These are phyloP conservation scores for Pugionium dolabratum DNA, from an alignment of 345 rosid genomes.

Conservation along the genomic window DNA sequence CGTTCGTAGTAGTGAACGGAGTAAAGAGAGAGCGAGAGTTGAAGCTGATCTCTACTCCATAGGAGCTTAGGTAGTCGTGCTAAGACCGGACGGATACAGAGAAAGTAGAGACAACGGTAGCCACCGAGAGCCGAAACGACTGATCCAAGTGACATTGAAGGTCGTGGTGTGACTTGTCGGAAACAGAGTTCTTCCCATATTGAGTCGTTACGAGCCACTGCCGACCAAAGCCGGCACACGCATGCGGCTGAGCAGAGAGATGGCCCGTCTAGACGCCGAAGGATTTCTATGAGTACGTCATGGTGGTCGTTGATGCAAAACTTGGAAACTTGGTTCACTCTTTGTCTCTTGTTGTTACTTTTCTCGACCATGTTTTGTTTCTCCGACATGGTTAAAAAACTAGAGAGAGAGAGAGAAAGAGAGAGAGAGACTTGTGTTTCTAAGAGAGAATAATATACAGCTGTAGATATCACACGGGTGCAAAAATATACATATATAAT, in stretches of 20 bases:
- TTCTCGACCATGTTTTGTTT: conserved; percentile 31
- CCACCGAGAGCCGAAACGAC: conserved; percentile 92
- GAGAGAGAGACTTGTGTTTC: conserved; percentile 13
- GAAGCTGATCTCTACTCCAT: conserved; percentile 60
- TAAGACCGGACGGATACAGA: conserved; percentile 67
- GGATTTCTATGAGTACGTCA: conserved; percentile 76
- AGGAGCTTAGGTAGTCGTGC: conserved; percentile 43
- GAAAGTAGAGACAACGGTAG: conserved; percentile 79
- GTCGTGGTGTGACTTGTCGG: conserved; percentile 64
- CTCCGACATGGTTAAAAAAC: conserved; percentile 28
- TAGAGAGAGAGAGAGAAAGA: conserved; percentile 15
- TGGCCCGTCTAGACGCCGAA: conserved; percentile 76
- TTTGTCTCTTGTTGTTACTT: conserved; percentile 39
- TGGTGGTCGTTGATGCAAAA: conserved; percentile 78
- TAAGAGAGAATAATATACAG: conserved; percentile 36
- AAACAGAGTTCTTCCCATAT: conserved; percentile 94
- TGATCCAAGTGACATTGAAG: conserved; percentile 59
- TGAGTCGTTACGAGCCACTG: conserved; percentile 66
- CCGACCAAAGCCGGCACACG: conserved; percentile 90
- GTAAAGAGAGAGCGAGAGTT: conserved; percentile 84
- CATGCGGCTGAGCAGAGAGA: conserved; percentile 81
- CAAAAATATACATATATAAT: conserved; percentile 11
- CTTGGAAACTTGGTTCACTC: conserved; percentile 21
- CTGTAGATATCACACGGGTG: conserved; percentile 39
- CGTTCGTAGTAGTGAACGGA: conserved; percentile 84